Conservation (phyloP, 306 rosid genomes). For the Gillenia trifoliata region DNA sequence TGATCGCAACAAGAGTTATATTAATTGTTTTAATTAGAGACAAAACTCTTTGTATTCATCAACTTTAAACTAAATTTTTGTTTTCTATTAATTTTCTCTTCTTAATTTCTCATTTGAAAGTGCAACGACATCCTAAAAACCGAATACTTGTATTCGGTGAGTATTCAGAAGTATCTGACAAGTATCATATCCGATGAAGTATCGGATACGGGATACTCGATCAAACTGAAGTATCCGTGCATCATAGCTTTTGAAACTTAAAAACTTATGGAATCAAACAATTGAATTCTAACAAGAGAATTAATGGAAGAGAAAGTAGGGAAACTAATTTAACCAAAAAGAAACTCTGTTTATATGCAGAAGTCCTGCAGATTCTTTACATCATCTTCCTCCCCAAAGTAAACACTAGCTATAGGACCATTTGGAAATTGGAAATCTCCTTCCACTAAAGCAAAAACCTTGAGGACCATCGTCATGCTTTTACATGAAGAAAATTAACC, state of each 20-base stretch:
- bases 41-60: too few relatives aligned
- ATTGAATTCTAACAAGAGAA: background rate
- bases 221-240: too few relatives aligned
- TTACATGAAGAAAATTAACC: slow-evolving; percentile 28
- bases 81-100: too few relatives aligned
- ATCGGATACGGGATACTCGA: too few relatives aligned
- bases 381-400: background rate
- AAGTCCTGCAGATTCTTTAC: slow-evolving; percentile 5
- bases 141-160: too few relatives aligned
- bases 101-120: too few relatives aligned
- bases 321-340: background rate
- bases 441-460: background rate
- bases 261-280: background rate
- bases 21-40: too few relatives aligned
- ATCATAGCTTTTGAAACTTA: background rate
- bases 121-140: too few relatives aligned
- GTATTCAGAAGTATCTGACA: too few relatives aligned
- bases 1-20: too few relatives aligned
- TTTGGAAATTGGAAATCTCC: slow-evolving; percentile 8
- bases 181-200: too few relatives aligned
- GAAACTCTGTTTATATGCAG: slow-evolving; percentile 1
- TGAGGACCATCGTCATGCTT: slow-evolving; percentile 5
- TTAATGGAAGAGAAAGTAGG: background rate
- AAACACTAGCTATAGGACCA: background rate
- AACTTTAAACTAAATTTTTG: too few relatives aligned